These are phyloP conservation scores for Ustilago curta DNA, from an alignment of 1,284 basidiomycete genomes.

Conservation along the genomic window DNA sequence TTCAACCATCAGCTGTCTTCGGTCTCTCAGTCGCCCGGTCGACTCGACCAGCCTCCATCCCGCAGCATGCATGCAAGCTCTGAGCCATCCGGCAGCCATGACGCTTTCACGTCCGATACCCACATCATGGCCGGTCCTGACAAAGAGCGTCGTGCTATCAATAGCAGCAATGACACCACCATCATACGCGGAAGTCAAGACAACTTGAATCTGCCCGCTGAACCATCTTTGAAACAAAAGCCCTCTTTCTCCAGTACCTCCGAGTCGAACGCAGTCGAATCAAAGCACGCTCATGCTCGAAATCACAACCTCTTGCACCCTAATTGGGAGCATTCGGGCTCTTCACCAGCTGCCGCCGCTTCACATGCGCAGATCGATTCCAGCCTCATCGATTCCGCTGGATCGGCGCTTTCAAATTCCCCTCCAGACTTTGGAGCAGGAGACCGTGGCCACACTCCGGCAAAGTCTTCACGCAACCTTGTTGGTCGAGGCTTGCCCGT, in stretches of 20 bases:
- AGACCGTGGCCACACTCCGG: constrained; percentile 1
- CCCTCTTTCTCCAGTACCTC: constrained; percentile 23
- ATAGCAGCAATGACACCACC: constrained; percentile 38
- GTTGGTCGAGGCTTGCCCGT: constrained; percentile 35
- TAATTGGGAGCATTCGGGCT: constrained; percentile 24
- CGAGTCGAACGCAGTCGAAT: constrained; percentile 4
- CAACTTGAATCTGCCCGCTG: not conserved
- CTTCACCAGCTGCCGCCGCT: not conserved
- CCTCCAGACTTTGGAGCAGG: not conserved
- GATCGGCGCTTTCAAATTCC: not conserved
- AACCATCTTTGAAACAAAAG: not conserved
- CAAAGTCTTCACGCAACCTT: constrained; percentile 9
- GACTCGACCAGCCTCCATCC: not conserved
- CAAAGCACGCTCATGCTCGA: not conserved
- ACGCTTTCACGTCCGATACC: not conserved
- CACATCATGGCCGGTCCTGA: not conserved
- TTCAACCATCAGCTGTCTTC: not conserved
- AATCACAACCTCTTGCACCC: constrained; percentile 30
- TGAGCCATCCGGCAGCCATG: not conserved
- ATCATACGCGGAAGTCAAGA: constrained; percentile 23
- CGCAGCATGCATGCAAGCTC: not conserved
- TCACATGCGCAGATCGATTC: not conserved
- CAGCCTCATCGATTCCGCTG: constrained; percentile 1
- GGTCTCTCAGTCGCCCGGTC: too few species aligned
- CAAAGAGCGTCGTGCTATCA: constrained; percentile 11